phyloP scores from a whole-genome alignment of 176 grass and related monocot genomes.

The Melocanna baccifera region DNA sequence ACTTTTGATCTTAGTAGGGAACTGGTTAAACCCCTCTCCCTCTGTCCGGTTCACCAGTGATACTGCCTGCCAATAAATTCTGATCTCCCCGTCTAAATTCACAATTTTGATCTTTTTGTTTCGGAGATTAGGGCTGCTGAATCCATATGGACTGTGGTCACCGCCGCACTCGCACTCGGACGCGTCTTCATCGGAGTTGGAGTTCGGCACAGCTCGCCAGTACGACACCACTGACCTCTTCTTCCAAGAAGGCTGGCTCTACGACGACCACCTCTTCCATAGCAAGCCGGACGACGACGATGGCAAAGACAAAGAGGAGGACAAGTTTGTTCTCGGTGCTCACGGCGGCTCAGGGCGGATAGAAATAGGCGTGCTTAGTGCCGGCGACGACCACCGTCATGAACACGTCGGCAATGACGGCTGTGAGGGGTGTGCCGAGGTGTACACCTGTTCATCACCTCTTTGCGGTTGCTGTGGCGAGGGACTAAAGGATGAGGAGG shows the following conservation, averaged over 20 bases:
- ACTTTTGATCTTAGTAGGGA: not conserved
- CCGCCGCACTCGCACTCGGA: conserved; percentile 55
- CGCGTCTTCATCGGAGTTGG: conserved; percentile 68
- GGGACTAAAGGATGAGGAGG: conserved; percentile 37
- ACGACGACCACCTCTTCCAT: conserved; percentile 63
- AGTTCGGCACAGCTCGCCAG: conserved; percentile 85
- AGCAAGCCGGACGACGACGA: conserved; percentile 24
- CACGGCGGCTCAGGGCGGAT: conserved; percentile 15
- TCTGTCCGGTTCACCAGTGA: not conserved
- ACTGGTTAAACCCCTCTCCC: conserved; percentile 25
- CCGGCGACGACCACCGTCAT: conserved; percentile 20
- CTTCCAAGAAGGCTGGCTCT: conserved; percentile 78
- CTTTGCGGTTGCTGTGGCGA: conserved; percentile 68
- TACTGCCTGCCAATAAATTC: conserved; percentile 1
- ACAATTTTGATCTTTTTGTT: not conserved
- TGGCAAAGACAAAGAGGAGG: conserved; percentile 45
- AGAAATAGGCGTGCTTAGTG: conserved; percentile 23
- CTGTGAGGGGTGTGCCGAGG: conserved; percentile 57
- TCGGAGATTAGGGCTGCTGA: conserved; percentile 53
- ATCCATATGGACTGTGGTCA: conserved; percentile 90
- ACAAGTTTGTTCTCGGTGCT: conserved; percentile 67
- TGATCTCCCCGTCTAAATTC: not conserved
- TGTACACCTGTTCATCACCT: conserved; percentile 65
- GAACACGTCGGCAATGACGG: conserved; percentile 29
- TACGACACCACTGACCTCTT: conserved; percentile 64